These are phyloP conservation scores for Prinsepia uniflora DNA, from an alignment of 306 rosid genomes.

Conservation along the genomic window DNA sequence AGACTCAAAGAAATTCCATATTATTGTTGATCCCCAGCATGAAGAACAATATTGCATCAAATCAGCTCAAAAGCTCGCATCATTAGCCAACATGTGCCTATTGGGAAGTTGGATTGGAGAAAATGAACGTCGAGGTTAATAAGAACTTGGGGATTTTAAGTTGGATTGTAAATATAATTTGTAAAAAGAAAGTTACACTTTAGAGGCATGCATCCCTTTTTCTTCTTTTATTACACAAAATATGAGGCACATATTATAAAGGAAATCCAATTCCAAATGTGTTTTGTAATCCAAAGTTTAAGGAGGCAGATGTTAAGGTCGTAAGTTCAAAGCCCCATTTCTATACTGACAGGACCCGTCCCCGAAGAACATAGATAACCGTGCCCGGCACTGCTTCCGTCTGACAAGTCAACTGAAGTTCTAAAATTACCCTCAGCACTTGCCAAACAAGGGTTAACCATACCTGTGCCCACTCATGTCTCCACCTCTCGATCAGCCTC, in stretches of 20 bases:
- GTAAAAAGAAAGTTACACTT: slow-evolving; percentile 19
- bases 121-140: slow-evolving; percentile 83
- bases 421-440: no score
- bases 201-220: slow-evolving; percentile 13
- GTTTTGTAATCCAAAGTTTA: neutral
- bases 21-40: slow-evolving; percentile 74
- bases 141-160: slow-evolving; percentile 56
- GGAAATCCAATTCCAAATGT: neutral
- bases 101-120: slow-evolving; percentile 87
- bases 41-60: slow-evolving; percentile 60
- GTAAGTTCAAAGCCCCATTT: no score
- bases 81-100: slow-evolving; percentile 81
- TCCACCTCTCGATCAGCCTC: no score
- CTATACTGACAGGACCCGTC: no score
- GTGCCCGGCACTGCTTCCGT: no score
- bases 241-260: neutral
- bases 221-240: neutral
- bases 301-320: neutral
- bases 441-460: no score
- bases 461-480: no score
- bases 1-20: slow-evolving; percentile 70
- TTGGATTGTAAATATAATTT: slow-evolving; percentile 36
- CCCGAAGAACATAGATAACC: no score
- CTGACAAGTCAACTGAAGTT: no score
- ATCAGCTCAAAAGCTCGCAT: slow-evolving; percentile 80